phyloP scores from a whole-genome alignment of 768 basidiomycete species.

The Neoboletus magnificus region DNA sequence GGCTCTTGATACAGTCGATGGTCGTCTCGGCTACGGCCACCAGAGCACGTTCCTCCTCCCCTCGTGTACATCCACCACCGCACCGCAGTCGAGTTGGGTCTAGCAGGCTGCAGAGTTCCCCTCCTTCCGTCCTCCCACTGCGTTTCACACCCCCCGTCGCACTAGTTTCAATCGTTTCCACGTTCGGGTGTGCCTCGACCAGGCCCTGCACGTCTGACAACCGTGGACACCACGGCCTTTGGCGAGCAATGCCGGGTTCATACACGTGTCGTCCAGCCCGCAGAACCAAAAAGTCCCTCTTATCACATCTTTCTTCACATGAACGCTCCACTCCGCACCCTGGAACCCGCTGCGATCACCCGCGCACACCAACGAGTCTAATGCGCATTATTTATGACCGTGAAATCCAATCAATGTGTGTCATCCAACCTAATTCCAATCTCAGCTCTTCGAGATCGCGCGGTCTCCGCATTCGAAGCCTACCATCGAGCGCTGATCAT shows the following conservation, averaged over 20 bases:
- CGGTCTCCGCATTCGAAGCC: constrained; percentile 17
- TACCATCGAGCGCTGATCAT: constrained; percentile 8
- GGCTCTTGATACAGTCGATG: constrained; percentile 17
- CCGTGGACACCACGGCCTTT: constrained; percentile 24
- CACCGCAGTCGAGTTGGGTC: constrained; percentile 22
- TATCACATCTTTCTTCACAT: constrained; percentile 20
- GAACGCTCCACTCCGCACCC: constrained; percentile 13
- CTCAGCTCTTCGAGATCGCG: constrained; percentile 22
- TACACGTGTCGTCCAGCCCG: constrained; percentile 23
- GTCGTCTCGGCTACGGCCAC: neutral
- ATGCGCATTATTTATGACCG: constrained; percentile 10
- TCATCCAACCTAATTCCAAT: constrained; percentile 24
- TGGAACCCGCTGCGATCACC: constrained; percentile 5
- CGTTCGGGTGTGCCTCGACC: constrained; percentile 4
- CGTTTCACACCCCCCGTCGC: constrained; percentile 1
- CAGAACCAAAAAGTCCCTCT: constrained; percentile 2
- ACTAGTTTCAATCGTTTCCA: constrained; percentile 10
- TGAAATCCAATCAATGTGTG: constrained; percentile 13
- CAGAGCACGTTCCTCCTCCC: constrained; percentile 5
- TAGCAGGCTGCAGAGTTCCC: neutral
- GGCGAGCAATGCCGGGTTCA: neutral
- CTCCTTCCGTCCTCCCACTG: neutral
- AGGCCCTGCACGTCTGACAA: constrained; percentile 1
- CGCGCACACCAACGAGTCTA: constrained; percentile 3
- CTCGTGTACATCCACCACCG: constrained; percentile 13